Base-by-base conservation (phyloP, 2,329 filamentous ascomycete genomes). In the Colletotrichum tabaci region DNA sequence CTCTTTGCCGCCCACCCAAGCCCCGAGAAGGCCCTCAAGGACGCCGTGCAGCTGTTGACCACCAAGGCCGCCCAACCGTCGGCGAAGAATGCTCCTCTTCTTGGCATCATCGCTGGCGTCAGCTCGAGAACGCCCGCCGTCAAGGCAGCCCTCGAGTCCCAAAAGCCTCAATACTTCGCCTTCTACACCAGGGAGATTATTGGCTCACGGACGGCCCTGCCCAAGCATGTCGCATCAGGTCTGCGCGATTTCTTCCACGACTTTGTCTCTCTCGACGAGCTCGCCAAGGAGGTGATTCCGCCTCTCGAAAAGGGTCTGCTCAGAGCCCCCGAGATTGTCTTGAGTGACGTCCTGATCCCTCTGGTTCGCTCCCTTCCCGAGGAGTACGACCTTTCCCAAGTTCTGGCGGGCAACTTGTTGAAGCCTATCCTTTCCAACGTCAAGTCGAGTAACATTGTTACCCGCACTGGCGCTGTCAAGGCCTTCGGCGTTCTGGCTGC, bases 391-490 rank as follows among this genome's bases (percentile, higher is more conserved):
- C 86, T 98, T 21, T 96, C 96, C 10, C 88, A 90, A 47, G 84
- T 93, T 5, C 86, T 98, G 21, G 87, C 89, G 63, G 86, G 87
- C 35, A 93, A 93, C 73, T 86, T 99, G 46, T 82, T 97, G 47
- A 98, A 98, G 80, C 94, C 95, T 7, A 85, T 99, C 15, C 83
- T 98, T n/a, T 91, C 94, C 50, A 98, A 95, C 79, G 87, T 95
- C 80, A 98, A 97, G 81, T 98, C 96, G 1, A 95, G 93, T 77
- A 98, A 98, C 80, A 84, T 89, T 16, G 82, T 83, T 2, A 94
- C 98, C 73, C 91, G 96, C 67, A 89, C 89, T 73, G 95, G 94
- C 30, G 93, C 94, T 10, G 83, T 95, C 26, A 86, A 88, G 49
- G 93, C 93, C 9, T 98, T 98, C 80, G 87, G 88, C 74, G 88